Evolutionary conservation across 345 rosid species (phyloP).

Genomic region (Trapa incisa): DNA sequence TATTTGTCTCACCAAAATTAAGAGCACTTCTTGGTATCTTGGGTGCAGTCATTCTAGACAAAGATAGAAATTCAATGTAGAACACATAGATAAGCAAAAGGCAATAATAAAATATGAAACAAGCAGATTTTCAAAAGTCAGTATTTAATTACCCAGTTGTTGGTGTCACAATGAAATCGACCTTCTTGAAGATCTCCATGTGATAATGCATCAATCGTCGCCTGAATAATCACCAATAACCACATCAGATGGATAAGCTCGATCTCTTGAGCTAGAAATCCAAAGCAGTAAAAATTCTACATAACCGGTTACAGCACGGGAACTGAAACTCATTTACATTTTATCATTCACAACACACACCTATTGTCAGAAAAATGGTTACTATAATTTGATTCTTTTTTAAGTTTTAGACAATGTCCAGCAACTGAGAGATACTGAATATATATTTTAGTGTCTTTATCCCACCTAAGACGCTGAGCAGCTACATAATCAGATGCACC

Average conservation of each 20-base stretch:
- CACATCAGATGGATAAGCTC: background rate
- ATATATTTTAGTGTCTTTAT: background rate
- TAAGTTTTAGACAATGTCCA: background rate
- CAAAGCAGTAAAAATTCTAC: background rate
- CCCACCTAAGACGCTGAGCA: constrained; percentile 70
- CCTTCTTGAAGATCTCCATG: constrained; percentile 77
- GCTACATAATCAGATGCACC: constrained; percentile 63
- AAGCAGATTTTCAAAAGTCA: background rate
- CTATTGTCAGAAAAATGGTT: too few relatives aligned
- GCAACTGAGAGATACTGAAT: background rate
- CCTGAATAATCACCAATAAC: constrained; percentile 23
- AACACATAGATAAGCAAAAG: too few relatives aligned
- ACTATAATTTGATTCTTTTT: too few relatives aligned
- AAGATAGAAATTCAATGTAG: background rate
- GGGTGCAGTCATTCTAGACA: constrained; percentile 71
- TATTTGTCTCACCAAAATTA: constrained; percentile 58
- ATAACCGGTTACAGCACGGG: background rate
- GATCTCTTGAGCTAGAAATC: background rate
- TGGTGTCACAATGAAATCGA: constrained; percentile 77
- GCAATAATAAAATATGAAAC: background rate
- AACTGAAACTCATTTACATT: background rate
- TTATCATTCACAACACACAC: too few relatives aligned
- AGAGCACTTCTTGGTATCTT: constrained; percentile 57
- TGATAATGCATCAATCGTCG: constrained; percentile 63
- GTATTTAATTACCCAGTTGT: constrained; percentile 49